Conservation (phyloP, 2,329 filamentous ascomycete species). For the Colletotrichum trifolii region DNA sequence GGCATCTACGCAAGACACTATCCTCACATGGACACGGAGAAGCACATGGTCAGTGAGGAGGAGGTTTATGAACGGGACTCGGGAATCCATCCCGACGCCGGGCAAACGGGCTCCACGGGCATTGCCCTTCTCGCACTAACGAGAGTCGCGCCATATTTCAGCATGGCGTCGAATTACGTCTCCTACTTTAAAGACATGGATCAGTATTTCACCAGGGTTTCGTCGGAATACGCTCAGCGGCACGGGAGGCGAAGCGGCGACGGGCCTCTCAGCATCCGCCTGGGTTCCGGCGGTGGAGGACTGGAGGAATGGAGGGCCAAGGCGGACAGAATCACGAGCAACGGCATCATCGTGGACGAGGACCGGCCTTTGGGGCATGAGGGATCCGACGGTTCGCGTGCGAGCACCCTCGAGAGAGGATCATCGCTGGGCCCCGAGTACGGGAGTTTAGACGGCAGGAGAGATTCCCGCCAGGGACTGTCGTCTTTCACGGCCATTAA, state of each 20-base stretch:
- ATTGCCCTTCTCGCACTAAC: conserved; percentile 61
- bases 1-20: conserved; percentile 76
- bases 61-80: conserved; percentile 43
- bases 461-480: conserved; percentile 40
- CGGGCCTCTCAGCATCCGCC: conserved; percentile 51
- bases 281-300: conserved; percentile 59
- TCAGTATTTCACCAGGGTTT: conserved; percentile 57
- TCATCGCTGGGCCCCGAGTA: conserved; percentile 43
- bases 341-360: conserved; percentile 53
- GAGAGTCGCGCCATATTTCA: conserved; percentile 62
- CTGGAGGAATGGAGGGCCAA: conserved; percentile 65
- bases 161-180: conserved; percentile 68
- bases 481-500: conserved; percentile 55
- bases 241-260: conserved; percentile 45
- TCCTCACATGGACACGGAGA: conserved; percentile 72
- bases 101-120: conserved; percentile 55
- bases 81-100: conserved; percentile 43
- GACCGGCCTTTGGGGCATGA: conserved; percentile 40
- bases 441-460: conserved; percentile 23
- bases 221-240: conserved; percentile 52
- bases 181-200: conserved; percentile 64
- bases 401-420: conserved; percentile 45
- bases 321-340: conserved; percentile 53
- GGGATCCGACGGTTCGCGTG: conserved; percentile 41
- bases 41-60: conserved; percentile 59